These are phyloP conservation scores for Trichoderma gracile DNA, from an alignment of 2,329 filamentous ascomycete species.

Conservation along the genomic window DNA sequence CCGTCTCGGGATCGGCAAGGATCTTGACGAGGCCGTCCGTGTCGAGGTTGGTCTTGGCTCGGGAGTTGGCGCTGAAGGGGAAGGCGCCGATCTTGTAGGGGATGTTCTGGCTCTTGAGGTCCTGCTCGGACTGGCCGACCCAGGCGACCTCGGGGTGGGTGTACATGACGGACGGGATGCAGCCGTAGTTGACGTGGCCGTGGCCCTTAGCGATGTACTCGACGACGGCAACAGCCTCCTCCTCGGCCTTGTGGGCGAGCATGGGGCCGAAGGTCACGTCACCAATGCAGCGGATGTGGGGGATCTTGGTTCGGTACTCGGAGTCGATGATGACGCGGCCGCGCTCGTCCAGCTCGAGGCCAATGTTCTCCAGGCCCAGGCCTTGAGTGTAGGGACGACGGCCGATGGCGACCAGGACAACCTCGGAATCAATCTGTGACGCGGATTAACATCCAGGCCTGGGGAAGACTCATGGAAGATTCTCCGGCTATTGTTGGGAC, in stretches of 20 bases:
- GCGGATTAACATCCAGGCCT: conserved; percentile 29
- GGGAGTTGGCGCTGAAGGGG: conserved; percentile 97
- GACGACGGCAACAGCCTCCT: conserved; percentile 90
- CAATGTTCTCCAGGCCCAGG: conserved; percentile 90
- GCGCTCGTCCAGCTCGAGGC: conserved; percentile 86
- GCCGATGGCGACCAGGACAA: conserved; percentile 95
- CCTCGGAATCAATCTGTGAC: conserved; percentile 82
- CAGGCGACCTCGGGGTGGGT: conserved; percentile 97
- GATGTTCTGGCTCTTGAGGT: conserved; percentile 84
- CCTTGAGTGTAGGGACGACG: conserved; percentile 91
- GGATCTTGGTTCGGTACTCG: conserved; percentile 96
- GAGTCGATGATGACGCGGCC: conserved; percentile 96
- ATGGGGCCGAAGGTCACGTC: conserved; percentile 97
- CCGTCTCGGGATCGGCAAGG: conserved; percentile 92
- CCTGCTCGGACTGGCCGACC: conserved; percentile 97
- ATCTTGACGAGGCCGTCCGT: conserved; percentile 97
- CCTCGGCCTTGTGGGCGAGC: conserved; percentile 99
- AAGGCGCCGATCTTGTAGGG: conserved; percentile 93
- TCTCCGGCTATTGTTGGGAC: not conserved
- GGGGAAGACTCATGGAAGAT: too few relatives aligned
- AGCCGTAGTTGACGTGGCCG: conserved; percentile 98
- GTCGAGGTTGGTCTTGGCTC: conserved; percentile 98
- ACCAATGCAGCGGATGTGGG: conserved; percentile 95
- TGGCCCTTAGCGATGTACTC: conserved; percentile 98
- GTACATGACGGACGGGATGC: conserved; percentile 99